phyloP scores from a whole-genome alignment of 768 basidiomycete genomes.

The Lactarius akahatsu region DNA sequence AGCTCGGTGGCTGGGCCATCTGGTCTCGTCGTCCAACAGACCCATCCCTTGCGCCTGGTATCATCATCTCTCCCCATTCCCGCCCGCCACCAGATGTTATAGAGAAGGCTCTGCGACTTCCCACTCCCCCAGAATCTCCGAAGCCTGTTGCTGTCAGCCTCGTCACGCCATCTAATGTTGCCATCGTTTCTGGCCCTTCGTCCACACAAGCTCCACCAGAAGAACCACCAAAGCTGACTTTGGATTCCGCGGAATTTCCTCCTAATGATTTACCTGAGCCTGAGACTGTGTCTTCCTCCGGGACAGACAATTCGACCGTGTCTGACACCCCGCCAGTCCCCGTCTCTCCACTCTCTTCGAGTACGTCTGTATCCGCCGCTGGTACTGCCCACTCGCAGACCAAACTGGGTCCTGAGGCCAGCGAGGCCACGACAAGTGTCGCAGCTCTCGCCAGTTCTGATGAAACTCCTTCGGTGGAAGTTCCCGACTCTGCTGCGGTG shows the following conservation, averaged over 20 bases:
- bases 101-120: constrained; percentile 50
- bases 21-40: constrained; percentile 72
- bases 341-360: constrained; percentile 58
- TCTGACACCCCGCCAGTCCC: constrained; percentile 46
- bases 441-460: neutral
- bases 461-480: constrained; percentile 10
- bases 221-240: constrained; percentile 7
- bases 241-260: constrained; percentile 24
- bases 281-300: constrained; percentile 47
- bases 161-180: neutral
- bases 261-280: constrained; percentile 36
- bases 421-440: constrained; percentile 5
- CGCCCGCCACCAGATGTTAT: constrained; percentile 61
- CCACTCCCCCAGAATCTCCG: constrained; percentile 45
- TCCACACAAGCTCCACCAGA: constrained; percentile 5
- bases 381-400: constrained; percentile 36
- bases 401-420: constrained; percentile 13
- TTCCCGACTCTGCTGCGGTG: neutral
- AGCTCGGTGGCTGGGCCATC: constrained; percentile 50
- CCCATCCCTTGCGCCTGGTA: constrained; percentile 62
- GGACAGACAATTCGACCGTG: constrained; percentile 51
- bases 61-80: constrained; percentile 67
- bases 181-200: constrained; percentile 6
- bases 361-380: constrained; percentile 53
- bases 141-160: constrained; percentile 19